Evolutionary conservation across 805 yeast species (phyloP).

Genomic region (Pichia pseudocactophila): DNA sequence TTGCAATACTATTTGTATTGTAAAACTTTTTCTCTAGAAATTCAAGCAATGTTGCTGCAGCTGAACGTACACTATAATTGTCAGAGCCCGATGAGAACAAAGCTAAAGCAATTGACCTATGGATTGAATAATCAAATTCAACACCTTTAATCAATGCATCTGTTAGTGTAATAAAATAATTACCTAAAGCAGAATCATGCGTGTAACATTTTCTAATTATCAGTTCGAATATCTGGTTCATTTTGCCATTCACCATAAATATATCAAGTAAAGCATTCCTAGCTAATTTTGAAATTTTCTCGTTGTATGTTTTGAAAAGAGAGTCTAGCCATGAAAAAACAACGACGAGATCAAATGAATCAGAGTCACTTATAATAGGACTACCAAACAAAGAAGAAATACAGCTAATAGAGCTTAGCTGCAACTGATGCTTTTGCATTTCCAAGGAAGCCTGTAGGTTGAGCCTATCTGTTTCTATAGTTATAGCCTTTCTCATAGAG

Average conservation of each 20-base stretch:
- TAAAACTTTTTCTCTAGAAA: conserved; percentile 54
- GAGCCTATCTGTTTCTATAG: conserved; percentile 30
- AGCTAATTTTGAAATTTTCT: conserved; percentile 53
- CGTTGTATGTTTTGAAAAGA: conserved; percentile 51
- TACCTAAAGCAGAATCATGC: conserved; percentile 46
- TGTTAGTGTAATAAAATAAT: conserved; percentile 65
- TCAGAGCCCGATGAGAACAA: conserved; percentile 73
- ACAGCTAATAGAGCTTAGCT: conserved; percentile 64
- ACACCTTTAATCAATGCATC: conserved; percentile 49
- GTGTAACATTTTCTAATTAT: conserved; percentile 67
- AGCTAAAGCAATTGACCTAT: conserved; percentile 66
- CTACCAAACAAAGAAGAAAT: conserved; percentile 80
- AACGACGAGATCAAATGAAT: conserved; percentile 64
- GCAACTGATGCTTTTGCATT: conserved; percentile 62
- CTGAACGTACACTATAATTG: conserved; percentile 53
- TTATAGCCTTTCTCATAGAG: conserved; percentile 38
- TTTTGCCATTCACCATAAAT: conserved; percentile 48
- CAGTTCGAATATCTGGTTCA: conserved; percentile 43
- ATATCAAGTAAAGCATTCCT: conserved; percentile 62
- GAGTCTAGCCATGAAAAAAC: conserved; percentile 77
- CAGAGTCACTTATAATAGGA: conserved; percentile 40
- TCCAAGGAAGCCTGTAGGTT: conserved; percentile 70
- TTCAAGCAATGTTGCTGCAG: conserved; percentile 65
- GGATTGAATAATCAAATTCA: conserved; percentile 42
- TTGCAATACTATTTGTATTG: conserved; percentile 43